Conservation (phyloP, 1,284 basidiomycete genomes). For the Xerocomus nothofagi region DNA sequence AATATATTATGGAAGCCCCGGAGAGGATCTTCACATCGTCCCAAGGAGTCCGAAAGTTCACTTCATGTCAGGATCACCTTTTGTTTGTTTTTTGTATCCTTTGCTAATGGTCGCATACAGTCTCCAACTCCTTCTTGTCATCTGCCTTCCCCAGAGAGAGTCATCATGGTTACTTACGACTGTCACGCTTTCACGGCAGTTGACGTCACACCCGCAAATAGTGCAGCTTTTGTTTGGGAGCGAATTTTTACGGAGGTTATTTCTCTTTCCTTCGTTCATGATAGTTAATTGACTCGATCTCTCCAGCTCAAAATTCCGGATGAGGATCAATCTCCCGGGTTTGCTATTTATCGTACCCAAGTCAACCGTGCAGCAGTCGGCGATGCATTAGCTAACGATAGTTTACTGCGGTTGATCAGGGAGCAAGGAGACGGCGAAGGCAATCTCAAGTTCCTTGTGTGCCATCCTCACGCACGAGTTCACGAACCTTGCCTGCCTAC, state of each 20-base stretch:
- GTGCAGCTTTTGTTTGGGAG: constrained; percentile 77
- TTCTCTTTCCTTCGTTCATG: constrained; percentile 11
- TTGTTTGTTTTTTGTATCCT: not conserved
- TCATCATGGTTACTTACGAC: constrained; percentile 79
- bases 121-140: constrained; percentile 32
- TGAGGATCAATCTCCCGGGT: constrained; percentile 68
- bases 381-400: constrained; percentile 66
- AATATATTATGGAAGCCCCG: constrained; percentile 29
- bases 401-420: constrained; percentile 70
- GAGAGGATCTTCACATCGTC: constrained; percentile 32
- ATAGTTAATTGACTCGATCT: constrained; percentile 8
- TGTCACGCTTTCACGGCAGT: constrained; percentile 80
- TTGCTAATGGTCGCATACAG: constrained; percentile 21
- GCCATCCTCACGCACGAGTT: constrained; percentile 58
- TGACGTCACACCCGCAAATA: constrained; percentile 71
- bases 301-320: constrained; percentile 78
- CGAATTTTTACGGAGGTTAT: constrained; percentile 81
- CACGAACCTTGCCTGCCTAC: constrained; percentile 48
- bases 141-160: constrained; percentile 39
- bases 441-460: constrained; percentile 79
- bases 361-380: constrained; percentile 76
- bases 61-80: constrained; percentile 23
- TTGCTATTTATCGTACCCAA: constrained; percentile 84
- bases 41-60: constrained; percentile 31
- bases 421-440: constrained; percentile 73